Evolutionary conservation across 2,329 filamentous ascomycete genomes (phyloP), one percentile per base, ranked within the genome.

Genomic region (Beauveria medogensis): DNA sequence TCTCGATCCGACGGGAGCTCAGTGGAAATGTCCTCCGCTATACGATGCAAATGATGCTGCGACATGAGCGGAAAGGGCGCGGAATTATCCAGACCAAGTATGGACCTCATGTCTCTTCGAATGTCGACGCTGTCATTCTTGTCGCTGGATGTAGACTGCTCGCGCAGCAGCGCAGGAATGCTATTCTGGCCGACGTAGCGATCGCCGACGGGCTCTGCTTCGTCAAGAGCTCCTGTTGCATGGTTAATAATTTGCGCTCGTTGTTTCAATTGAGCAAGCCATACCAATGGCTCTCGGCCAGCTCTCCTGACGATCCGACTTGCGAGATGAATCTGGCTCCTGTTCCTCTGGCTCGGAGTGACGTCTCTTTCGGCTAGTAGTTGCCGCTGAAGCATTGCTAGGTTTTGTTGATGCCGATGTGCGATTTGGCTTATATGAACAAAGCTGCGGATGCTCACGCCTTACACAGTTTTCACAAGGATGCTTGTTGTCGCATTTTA

Each of bases 51-150:
- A 63, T 87, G 84, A 37, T 80, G 78, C 20, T 81, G 77, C 8
- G 85, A 87, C 85, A 87, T 88, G 67, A 88, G 77, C 28, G 85
- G 85, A 67, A 87, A 88, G 2, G 85, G 84, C 34, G 85, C 84
- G 40, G 84, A 86, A 61, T 83, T 86, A 67, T 88, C 84, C 41
- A 88, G 75, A 16, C 85, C 85, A 26, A 87, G 75, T 55, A 88
- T 87, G 48, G 85, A 85, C 62, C 84, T 79, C 79, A 87, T 87
- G 71, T 87, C 84, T 66, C 81, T 80, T 56, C 84, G 81, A 57
- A 87, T 85, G 65, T 83, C 82, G 67, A 80, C 77, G 52, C 76
- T 78, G 58, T 81, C 77, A 60, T 77, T 77, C 62, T 80, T 78
- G 59, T 81, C 78, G 64, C 76, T 79, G 44, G 80, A 73, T 2